Evolutionary conservation across 352 stramenopile genomes (phyloP).

Genomic region (Globisporangium megalacanthum): DNA sequence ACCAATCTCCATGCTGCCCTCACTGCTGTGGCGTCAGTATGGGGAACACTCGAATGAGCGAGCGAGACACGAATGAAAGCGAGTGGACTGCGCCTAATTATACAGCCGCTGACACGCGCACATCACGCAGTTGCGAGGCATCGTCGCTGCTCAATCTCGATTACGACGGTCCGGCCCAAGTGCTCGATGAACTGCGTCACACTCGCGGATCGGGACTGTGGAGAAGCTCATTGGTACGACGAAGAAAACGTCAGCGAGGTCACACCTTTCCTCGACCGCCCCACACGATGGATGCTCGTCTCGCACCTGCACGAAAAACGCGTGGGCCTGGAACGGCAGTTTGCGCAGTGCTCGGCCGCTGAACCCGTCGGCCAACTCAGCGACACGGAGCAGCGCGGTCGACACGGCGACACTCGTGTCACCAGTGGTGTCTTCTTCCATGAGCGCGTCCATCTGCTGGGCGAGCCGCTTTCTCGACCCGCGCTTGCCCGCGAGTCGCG

Average conservation of each 20-base stretch:
- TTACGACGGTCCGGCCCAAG: slow-evolving; percentile 2
- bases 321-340: slow-evolving; percentile 78
- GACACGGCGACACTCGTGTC: slow-evolving; percentile 25
- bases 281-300: background rate
- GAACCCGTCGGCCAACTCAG: slow-evolving; percentile 50
- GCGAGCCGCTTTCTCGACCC: slow-evolving; percentile 32
- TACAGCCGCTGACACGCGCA: too few species aligned
- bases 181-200: slow-evolving; percentile 1
- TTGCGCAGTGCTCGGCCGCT: slow-evolving; percentile 78
- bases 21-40: too few species aligned
- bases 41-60: too few species aligned
- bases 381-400: slow-evolving; percentile 26
- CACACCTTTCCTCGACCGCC: too few species aligned
- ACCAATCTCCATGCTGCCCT: background rate
- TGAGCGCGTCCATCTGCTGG: slow-evolving; percentile 30
- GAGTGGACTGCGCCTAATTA: too few species aligned
- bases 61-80: too few species aligned
- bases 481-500: slow-evolving; percentile 18
- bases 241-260: too few species aligned
- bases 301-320: slow-evolving; percentile 59
- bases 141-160: background rate
- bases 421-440: background rate
- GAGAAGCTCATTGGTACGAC: background rate
- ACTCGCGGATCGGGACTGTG: background rate
- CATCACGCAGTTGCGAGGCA: background rate